Conservation (phyloP, 139 green algal species). For the Auxenochlorella pyrenoidosa region DNA sequence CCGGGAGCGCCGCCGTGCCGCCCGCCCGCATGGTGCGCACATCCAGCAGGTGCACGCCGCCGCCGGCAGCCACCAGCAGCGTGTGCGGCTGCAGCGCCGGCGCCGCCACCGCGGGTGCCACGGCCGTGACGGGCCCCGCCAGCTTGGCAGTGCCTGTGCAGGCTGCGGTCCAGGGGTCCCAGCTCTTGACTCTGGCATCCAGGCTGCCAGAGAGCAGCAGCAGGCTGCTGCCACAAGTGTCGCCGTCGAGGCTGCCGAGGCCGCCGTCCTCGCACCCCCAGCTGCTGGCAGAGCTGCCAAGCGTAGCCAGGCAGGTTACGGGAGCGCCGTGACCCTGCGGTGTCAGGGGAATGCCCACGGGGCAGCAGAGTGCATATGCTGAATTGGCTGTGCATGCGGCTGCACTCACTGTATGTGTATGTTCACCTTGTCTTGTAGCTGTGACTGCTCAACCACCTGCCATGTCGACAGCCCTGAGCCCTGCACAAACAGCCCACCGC, state of each 20-base stretch:
- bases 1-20: not conserved
- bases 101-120: not conserved
- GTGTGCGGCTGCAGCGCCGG: slow-evolving; percentile 15
- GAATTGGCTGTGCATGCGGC: too few species aligned
- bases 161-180: slow-evolving; percentile 26
- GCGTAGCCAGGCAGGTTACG: slow-evolving; percentile 23
- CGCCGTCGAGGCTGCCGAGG: not conserved
- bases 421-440: too few species aligned
- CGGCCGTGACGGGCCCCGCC: not conserved
- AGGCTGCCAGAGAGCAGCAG: slow-evolving; percentile 33
- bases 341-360: not conserved
- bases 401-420: too few species aligned
- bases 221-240: not conserved
- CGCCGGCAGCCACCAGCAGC: slow-evolving; percentile 1
- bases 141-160: slow-evolving; percentile 31
- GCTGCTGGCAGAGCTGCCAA: not conserved
- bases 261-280: not conserved
- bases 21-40: slow-evolving; percentile 5
- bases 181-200: slow-evolving; percentile 25
- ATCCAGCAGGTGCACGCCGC: slow-evolving; percentile 37
- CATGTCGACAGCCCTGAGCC: too few species aligned
- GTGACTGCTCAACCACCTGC: too few species aligned
- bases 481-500: too few species aligned
- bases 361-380: too few species aligned
- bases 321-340: slow-evolving; percentile 20